Percentiles rank a stretch among this genome's conserved stretches.
phyloP scores from a whole-genome alignment of 2,329 filamentous ascomycete species.

The Penicillium sp. region DNA sequence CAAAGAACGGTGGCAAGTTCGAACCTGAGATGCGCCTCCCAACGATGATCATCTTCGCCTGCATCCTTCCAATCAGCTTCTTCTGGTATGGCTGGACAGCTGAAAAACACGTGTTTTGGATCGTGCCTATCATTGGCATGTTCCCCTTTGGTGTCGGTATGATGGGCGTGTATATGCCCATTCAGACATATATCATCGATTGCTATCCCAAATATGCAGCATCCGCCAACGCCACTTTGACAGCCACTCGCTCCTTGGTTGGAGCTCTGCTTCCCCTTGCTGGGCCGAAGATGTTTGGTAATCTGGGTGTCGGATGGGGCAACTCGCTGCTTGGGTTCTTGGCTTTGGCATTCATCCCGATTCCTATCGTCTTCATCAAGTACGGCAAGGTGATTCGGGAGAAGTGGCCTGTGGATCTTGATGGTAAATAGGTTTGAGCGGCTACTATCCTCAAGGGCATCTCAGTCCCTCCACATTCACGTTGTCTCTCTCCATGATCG shows the following conservation, averaged over 20 bases:
- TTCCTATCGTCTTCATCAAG: constrained; percentile 13
- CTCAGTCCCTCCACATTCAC: neutral
- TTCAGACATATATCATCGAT: constrained; percentile 63
- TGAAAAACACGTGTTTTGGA: constrained; percentile 52
- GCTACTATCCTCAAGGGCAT: neutral
- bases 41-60: constrained; percentile 53
- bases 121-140: constrained; percentile 59
- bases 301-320: constrained; percentile 20
- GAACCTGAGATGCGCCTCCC: constrained; percentile 51
- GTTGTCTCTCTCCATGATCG: neutral
- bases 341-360: constrained; percentile 17
- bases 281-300: constrained; percentile 15
- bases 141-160: constrained; percentile 54
- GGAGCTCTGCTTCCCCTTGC: constrained; percentile 21
- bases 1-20: constrained; percentile 38
- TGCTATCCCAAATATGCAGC: constrained; percentile 49
- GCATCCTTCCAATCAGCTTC: constrained; percentile 55
- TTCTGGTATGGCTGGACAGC: constrained; percentile 60
- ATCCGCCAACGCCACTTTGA: constrained; percentile 53
- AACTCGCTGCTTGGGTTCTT: constrained; percentile 23
- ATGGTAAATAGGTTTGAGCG: neutral
- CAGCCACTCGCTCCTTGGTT: constrained; percentile 52
- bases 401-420: constrained; percentile 14
- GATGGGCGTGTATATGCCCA: constrained; percentile 51
- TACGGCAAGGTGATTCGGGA: constrained; percentile 14